Percentiles rank a stretch among this genome's conserved stretches.
phyloP scores from a whole-genome alignment of 495 filamentous ascomycete genomes.

The Neurospora sp. region DNA sequence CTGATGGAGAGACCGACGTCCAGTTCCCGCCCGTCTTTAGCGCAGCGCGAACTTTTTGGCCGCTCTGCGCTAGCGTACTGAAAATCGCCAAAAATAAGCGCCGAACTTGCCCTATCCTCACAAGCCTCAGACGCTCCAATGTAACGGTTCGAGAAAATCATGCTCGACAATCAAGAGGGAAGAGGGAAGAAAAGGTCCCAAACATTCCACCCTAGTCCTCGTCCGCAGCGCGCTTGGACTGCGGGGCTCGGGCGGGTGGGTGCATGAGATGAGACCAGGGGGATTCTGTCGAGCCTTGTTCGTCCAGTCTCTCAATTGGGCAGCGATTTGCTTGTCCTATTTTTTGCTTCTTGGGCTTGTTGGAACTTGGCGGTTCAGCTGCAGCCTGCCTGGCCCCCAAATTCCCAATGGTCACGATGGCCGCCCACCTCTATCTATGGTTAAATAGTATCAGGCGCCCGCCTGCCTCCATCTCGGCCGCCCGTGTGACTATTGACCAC shows the following conservation, averaged over 20 bases:
- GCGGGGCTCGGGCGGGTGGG: not conserved
- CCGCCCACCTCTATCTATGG: not conserved
- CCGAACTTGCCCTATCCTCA: not conserved
- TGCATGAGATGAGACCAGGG: not conserved
- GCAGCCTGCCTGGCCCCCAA: not conserved
- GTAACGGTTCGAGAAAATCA: not conserved
- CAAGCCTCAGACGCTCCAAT: not conserved
- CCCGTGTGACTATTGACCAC: not conserved
- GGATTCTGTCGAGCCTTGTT: not conserved
- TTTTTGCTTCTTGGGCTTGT: not conserved
- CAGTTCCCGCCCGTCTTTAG: too few relatives aligned
- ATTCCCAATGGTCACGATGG: not conserved
- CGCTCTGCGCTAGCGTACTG: not conserved
- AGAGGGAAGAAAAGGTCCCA: too few relatives aligned
- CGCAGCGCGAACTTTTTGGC: too few relatives aligned
- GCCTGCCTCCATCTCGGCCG: not conserved
- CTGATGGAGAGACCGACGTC: too few relatives aligned
- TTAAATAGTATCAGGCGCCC: not conserved
- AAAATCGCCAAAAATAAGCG: not conserved
- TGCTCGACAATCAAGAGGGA: not conserved
- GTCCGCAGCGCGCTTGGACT: not conserved
- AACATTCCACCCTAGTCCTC: too few relatives aligned
- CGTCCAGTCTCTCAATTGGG: not conserved
- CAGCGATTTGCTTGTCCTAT: not conserved
- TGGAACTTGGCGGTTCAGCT: not conserved